These are phyloP conservation scores for Mrakia gelida DNA, from an alignment of 768 basidiomycete genomes.

Conservation along the genomic window DNA sequence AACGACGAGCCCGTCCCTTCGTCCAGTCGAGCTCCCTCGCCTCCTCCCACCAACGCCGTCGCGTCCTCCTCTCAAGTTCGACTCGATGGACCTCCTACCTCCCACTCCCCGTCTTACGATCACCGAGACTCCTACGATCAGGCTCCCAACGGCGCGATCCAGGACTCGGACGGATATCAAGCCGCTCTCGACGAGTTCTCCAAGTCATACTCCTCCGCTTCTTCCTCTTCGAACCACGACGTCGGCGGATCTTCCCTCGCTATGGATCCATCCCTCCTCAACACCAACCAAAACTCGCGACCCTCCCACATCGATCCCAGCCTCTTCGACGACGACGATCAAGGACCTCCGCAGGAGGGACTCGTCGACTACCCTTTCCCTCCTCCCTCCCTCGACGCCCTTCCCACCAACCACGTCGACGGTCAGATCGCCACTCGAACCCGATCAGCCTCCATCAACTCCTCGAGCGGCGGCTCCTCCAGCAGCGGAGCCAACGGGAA, in stretches of 20 bases:
- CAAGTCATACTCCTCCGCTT: neutral
- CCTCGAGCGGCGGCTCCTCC: neutral
- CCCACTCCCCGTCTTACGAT: neutral
- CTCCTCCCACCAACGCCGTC: neutral
- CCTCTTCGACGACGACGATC: neutral
- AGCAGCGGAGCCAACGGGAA: neutral
- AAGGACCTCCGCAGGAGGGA: neutral
- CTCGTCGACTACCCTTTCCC: slow-evolving; percentile 1
- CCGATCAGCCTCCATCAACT: neutral
- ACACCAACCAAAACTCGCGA: no score
- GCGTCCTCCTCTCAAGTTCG: neutral
- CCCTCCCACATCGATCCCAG: neutral
- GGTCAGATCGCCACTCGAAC: neutral
- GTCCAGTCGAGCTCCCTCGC: neutral
- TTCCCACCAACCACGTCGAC: neutral
- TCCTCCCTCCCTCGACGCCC: neutral
- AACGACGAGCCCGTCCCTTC: neutral
- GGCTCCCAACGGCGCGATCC: neutral
- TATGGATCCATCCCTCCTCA: neutral
- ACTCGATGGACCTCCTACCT: neutral
- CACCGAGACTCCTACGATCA: neutral
- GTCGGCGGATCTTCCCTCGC: slow-evolving; percentile 8
- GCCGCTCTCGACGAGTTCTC: no score
- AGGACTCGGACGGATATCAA: neutral
- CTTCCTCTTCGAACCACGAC: neutral